Evolutionary conservation across 148 eudicot genomes (phyloP).

Genomic region (Gaultheria prostrata): DNA sequence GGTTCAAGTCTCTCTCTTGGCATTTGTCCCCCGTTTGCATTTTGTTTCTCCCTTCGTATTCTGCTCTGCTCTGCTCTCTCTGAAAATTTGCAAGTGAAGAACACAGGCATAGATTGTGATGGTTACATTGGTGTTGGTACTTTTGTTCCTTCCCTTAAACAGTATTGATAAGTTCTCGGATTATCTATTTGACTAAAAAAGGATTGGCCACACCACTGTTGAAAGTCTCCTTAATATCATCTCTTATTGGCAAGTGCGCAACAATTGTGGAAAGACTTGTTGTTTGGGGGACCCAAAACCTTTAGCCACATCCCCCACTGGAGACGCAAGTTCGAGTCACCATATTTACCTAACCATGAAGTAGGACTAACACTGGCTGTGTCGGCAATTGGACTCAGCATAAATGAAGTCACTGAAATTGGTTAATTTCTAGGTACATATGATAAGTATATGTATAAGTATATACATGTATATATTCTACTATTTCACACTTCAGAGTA

Average conservation of each 20-base stretch:
- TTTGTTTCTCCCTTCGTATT: too few relatives aligned
- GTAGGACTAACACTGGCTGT: background rate
- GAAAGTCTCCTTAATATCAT: background rate
- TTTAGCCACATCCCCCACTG: background rate
- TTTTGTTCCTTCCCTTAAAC: background rate
- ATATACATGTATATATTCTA: background rate
- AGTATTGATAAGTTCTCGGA: background rate
- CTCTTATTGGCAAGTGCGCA: background rate
- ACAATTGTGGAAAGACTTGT: constrained; percentile 4
- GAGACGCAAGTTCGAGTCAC: background rate
- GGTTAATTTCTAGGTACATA: background rate
- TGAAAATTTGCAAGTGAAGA: background rate
- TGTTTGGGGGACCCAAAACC: background rate
- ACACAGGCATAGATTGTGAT: background rate
- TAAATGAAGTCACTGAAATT: background rate
- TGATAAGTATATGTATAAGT: background rate
- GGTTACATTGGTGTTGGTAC: background rate
- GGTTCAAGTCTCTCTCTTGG: too few relatives aligned
- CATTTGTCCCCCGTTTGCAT: too few relatives aligned
- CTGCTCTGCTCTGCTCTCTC: too few relatives aligned
- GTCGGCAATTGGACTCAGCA: background rate
- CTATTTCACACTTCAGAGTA: background rate
- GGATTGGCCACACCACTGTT: background rate
- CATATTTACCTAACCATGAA: background rate
- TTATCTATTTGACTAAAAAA: background rate